Evolutionary conservation across 495 filamentous ascomycete genomes (phyloP), one percentile per base, ranked within the genome.

Genomic region (Hyaloscypha variabilis): DNA sequence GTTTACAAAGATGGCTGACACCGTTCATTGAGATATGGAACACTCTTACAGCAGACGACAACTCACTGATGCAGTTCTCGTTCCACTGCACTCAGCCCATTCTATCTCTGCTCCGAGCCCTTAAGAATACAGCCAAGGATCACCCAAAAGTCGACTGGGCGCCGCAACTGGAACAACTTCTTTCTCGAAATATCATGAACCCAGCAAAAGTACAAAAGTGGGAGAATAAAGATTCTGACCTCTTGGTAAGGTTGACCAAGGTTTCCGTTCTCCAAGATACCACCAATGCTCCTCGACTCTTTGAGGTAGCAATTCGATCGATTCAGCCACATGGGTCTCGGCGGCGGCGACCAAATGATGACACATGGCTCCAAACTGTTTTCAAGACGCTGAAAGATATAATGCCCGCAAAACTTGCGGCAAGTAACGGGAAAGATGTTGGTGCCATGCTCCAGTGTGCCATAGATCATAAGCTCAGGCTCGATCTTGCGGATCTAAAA

Each of bases 161-260:
- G 31, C 58, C 67, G 57, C 70, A 79, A 54, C 71, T 96, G 4
- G 87, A 91, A 63, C 81, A 82, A 2, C 78, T 93, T 23, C 71
- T 93, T 59, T 83, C 85, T n/a, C 81, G 83, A 29, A 88, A 92
- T 77, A 79, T 96, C 31, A 80, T 96, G 23, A 75, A 88, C 2
- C 91, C 91, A 4, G 84, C 87, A 31, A 86, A 87, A 57, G 73
- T 79, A 4, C 77, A 78, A 3, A 57, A 61, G 14, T n/a, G 46
- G 6, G 58, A 28, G 14, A 57, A 72, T 34, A 2, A 30, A 8
- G 64, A 70, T 17, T 69, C 65, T 8, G 62, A 61, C 19, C 42
- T 90, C 87, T 71, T 77, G 81, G 50, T 82, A 72, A 70, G 77
- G 64, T n/a, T 74, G 60, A 77, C 74, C 31, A 61, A 73, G 58